Conservation (phyloP, 306 rosid genomes). For the Acacia confusa region DNA sequence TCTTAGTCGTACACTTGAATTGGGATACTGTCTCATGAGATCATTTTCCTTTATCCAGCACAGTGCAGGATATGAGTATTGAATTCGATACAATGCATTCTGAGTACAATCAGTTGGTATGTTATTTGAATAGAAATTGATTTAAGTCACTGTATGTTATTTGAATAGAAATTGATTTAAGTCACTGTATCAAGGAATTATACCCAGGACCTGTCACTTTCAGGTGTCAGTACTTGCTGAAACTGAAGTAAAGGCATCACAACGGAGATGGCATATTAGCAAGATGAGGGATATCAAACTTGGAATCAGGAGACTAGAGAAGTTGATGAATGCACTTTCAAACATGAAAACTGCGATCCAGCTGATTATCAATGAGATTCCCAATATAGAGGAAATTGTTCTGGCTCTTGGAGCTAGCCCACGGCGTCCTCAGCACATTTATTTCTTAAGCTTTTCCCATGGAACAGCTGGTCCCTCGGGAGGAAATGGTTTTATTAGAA, state of each 20-base stretch:
- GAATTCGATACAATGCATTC: constrained; percentile 62
- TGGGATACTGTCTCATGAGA: not conserved
- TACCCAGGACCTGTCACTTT: constrained; percentile 29
- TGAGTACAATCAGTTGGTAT: constrained; percentile 60
- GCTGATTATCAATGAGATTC: constrained; percentile 49
- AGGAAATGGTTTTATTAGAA: constrained; percentile 55
- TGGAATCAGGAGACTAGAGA: constrained; percentile 72
- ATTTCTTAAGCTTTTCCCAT: constrained; percentile 53
- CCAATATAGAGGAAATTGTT: constrained; percentile 43
- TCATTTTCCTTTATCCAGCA: constrained; percentile 39
- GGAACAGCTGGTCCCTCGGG: constrained; percentile 29
- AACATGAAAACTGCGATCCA: constrained; percentile 63
- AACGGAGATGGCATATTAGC: constrained; percentile 59
- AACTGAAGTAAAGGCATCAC: constrained; percentile 54
- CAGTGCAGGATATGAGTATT: constrained; percentile 68
- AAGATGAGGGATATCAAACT: constrained; percentile 74
- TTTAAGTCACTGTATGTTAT: constrained; percentile 44
- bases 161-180: constrained; percentile 26
- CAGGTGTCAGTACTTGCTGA: constrained; percentile 54
- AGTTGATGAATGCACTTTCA: constrained; percentile 61
- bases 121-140: constrained; percentile 24
- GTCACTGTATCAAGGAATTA: not conserved
- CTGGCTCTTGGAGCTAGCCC: constrained; percentile 83
- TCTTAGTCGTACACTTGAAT: not conserved
- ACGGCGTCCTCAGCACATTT: constrained; percentile 68